Evolutionary conservation across 1,139 yeast species (phyloP).

Genomic region (Yamadazyma blattariae): DNA sequence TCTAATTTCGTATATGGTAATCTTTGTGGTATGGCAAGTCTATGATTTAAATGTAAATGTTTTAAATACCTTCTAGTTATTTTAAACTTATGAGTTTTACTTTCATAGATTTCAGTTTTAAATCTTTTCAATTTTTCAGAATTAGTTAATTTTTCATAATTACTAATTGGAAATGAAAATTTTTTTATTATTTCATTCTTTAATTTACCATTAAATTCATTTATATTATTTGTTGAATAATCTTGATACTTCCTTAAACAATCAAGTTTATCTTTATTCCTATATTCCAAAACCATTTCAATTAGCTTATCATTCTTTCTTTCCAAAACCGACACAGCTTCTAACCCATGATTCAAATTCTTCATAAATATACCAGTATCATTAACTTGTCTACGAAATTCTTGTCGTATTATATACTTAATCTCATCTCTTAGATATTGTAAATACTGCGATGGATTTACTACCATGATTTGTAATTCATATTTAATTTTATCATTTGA

Average conservation of each 20-base stretch:
- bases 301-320: too few species aligned
- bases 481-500: background rate
- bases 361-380: background rate
- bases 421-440: slow-evolving; percentile 16
- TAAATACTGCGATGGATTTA: slow-evolving; percentile 9
- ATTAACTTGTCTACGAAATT: slow-evolving; percentile 6
- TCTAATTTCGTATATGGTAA: slow-evolving; percentile 26
- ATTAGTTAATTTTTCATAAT: slow-evolving; percentile 6
- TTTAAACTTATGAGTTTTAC: slow-evolving; percentile 9
- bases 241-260: background rate
- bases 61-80: slow-evolving; percentile 28
- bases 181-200: slow-evolving; percentile 5
- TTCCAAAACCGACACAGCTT: too few species aligned
- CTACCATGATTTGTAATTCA: slow-evolving; percentile 4
- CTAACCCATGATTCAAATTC: too few species aligned
- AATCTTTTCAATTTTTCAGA: slow-evolving; percentile 12
- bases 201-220: slow-evolving; percentile 11
- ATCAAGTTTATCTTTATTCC: slow-evolving; percentile 1
- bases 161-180: slow-evolving; percentile 12
- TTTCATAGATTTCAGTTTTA: slow-evolving; percentile 8
- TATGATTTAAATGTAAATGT: slow-evolving; percentile 22
- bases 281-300: background rate
- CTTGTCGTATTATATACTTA: slow-evolving; percentile 15
- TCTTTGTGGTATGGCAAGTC: slow-evolving; percentile 32
- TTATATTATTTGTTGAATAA: slow-evolving; percentile 1